Evolutionary conservation across 495 filamentous ascomycete genomes (phyloP).

Genomic region (Penicillium pancosmium): DNA sequence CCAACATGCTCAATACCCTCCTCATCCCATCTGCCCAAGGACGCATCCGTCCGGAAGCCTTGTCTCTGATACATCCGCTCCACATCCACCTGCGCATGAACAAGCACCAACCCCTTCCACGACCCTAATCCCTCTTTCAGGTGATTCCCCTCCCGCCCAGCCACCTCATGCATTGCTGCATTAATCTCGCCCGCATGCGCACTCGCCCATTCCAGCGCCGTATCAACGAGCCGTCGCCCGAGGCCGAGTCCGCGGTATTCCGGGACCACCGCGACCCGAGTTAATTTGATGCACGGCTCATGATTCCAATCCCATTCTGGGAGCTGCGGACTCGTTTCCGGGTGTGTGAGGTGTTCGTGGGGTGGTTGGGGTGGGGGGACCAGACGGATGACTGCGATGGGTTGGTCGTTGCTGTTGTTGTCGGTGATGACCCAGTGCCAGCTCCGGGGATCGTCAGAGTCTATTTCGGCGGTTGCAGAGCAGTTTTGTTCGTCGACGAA

Average conservation of each 20-base stretch:
- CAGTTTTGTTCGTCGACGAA: slow-evolving; percentile 78
- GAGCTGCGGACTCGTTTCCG: background rate
- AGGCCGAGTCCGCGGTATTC: slow-evolving; percentile 66
- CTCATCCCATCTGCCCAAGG: slow-evolving; percentile 77
- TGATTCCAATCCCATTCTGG: slow-evolving; percentile 31
- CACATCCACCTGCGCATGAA: slow-evolving; percentile 71
- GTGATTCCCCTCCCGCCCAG: slow-evolving; percentile 38
- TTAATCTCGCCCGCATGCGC: slow-evolving; percentile 54
- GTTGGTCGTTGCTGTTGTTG: background rate
- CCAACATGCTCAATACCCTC: slow-evolving; percentile 85
- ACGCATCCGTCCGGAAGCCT: slow-evolving; percentile 72
- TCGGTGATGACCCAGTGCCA: slow-evolving; percentile 82
- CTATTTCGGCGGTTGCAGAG: slow-evolving; percentile 69
- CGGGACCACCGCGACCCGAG: slow-evolving; percentile 68
- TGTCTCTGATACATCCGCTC: slow-evolving; percentile 60
- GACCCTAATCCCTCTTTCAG: too few relatives aligned
- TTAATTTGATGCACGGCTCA: slow-evolving; percentile 79
- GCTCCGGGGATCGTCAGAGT: slow-evolving; percentile 73
- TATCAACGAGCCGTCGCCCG: slow-evolving; percentile 61
- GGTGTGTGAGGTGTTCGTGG: slow-evolving; percentile 48
- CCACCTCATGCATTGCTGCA: slow-evolving; percentile 26
- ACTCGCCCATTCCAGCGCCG: slow-evolving; percentile 62
- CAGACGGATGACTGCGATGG: slow-evolving; percentile 72
- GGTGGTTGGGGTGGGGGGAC: slow-evolving; percentile 74
- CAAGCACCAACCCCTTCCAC: slow-evolving; percentile 72